Conservation (phyloP, 208 protist genomes). For the Crithidia brevicula region DNA sequence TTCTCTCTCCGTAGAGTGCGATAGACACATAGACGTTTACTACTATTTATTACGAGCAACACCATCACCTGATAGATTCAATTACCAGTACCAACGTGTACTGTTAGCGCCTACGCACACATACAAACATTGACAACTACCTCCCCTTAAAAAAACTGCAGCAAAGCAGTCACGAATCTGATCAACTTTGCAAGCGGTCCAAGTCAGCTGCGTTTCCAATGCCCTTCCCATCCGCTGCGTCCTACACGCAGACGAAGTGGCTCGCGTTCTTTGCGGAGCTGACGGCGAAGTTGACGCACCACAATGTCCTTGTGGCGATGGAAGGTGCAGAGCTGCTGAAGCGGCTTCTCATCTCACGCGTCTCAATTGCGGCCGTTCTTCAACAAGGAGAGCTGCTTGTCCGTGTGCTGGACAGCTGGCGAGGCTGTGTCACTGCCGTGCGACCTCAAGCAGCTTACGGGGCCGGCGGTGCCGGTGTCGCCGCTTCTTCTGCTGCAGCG, state of each 20-base stretch:
- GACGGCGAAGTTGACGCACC: constrained; percentile 82
- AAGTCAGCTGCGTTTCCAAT: constrained; percentile 33
- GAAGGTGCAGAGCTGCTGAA: constrained; percentile 82
- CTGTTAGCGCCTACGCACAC: too few species aligned
- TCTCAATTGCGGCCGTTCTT: constrained; percentile 79
- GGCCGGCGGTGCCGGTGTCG: neutral
- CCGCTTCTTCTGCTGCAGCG: constrained; percentile 1
- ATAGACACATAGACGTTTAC: too few species aligned
- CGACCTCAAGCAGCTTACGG: neutral
- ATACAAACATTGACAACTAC: constrained; percentile 1
- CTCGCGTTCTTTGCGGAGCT: constrained; percentile 89
- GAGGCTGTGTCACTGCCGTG: constrained; percentile 49
- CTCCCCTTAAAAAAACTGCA: too few species aligned
- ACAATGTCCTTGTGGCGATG: constrained; percentile 76
- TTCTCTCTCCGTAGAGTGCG: too few species aligned
- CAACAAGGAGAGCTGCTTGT: constrained; percentile 75
- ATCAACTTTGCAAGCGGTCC: too few species aligned
- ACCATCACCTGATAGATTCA: too few species aligned
- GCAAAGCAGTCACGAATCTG: too few species aligned
- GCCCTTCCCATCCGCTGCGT: constrained; percentile 46
- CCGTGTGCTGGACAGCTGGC: constrained; percentile 59
- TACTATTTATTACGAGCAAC: too few species aligned
- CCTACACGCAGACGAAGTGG: constrained; percentile 81
- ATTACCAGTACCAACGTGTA: too few species aligned
- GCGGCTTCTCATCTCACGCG: constrained; percentile 63